phyloP scores from a whole-genome alignment of 768 basidiomycete genomes.

The Psilocybe tampanensis region DNA sequence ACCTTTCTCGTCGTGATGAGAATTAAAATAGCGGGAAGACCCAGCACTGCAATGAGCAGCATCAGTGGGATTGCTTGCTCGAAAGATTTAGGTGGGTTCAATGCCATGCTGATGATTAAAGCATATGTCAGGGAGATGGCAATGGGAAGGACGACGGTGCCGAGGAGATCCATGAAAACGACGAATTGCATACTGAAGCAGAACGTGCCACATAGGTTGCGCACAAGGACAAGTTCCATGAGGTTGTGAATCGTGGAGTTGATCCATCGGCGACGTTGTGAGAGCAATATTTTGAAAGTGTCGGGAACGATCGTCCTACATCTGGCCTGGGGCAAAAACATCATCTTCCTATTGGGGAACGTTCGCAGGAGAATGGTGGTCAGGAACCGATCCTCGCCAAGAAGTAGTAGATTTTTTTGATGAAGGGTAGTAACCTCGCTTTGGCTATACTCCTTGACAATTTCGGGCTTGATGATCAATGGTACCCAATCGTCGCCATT shows the following conservation, averaged over 20 bases:
- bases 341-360: conserved; percentile 99
- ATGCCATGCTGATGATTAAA: conserved; percentile 78
- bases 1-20: conserved; percentile 93
- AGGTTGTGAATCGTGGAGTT: conserved; percentile 99
- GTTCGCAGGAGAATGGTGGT: conserved; percentile 95
- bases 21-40: conserved; percentile 91
- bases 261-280: conserved; percentile 98
- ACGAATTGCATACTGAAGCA: conserved; percentile 99
- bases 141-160: conserved; percentile 90
- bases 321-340: conserved; percentile 95
- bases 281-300: conserved; percentile 89
- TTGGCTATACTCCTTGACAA: conserved; percentile 97
- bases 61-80: conserved; percentile 93
- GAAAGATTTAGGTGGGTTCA: conserved; percentile 83
- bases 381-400: conserved; percentile 98
- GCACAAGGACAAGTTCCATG: conserved; percentile 97
- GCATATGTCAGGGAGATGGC: conserved; percentile 91
- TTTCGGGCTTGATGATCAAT: conserved; percentile 94
- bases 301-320: conserved; percentile 97
- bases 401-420: conserved; percentile 94
- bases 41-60: conserved; percentile 87
- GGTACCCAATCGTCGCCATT: conserved; percentile 97
- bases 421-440: conserved; percentile 91
- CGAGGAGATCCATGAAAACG: conserved; percentile 95
- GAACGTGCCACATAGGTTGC: conserved; percentile 97